Conservation (phyloP, 2,329 filamentous ascomycete genomes). For the Escovopsis sp. region DNA sequence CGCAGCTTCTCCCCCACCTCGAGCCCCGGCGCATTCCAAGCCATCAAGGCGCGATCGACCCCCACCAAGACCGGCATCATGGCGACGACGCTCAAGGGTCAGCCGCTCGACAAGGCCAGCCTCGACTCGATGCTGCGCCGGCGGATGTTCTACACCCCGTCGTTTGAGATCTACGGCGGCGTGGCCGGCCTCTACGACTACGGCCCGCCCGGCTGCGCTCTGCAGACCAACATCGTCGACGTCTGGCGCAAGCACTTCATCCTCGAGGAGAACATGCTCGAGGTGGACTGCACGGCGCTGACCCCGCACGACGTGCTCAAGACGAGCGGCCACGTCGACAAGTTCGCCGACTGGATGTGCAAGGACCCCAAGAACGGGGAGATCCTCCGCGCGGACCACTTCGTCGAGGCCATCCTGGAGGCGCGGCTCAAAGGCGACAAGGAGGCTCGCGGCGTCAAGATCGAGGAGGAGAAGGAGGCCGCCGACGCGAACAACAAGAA, state of each 20-base stretch:
- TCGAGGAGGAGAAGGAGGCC: constrained; percentile 36
- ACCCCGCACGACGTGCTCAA: constrained; percentile 90
- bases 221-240: constrained; percentile 80
- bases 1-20: constrained; percentile 16
- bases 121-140: constrained; percentile 79
- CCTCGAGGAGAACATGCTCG: constrained; percentile 84
- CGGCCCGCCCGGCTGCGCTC: constrained; percentile 71
- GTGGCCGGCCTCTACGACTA: constrained; percentile 86
- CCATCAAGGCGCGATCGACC: constrained; percentile 10
- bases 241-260: constrained; percentile 89
- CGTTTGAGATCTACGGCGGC: constrained; percentile 90
- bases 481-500: constrained; percentile 44
- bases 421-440: constrained; percentile 76
- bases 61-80: constrained; percentile 19
- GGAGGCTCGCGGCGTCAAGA: constrained; percentile 72
- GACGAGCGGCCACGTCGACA: constrained; percentile 91
- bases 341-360: constrained; percentile 98
- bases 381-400: constrained; percentile 88
- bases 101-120: constrained; percentile 68
- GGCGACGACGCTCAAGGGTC: constrained; percentile 71
- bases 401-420: constrained; percentile 90
- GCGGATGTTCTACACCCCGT: constrained; percentile 85
- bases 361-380: constrained; percentile 96
- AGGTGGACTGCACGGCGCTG: constrained; percentile 85
- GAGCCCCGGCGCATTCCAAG: constrained; percentile 15